Evolutionary conservation across 129 eudicot genomes (phyloP), one percentile per base, ranked within the genome.

Genomic region (Solidago caesia): DNA sequence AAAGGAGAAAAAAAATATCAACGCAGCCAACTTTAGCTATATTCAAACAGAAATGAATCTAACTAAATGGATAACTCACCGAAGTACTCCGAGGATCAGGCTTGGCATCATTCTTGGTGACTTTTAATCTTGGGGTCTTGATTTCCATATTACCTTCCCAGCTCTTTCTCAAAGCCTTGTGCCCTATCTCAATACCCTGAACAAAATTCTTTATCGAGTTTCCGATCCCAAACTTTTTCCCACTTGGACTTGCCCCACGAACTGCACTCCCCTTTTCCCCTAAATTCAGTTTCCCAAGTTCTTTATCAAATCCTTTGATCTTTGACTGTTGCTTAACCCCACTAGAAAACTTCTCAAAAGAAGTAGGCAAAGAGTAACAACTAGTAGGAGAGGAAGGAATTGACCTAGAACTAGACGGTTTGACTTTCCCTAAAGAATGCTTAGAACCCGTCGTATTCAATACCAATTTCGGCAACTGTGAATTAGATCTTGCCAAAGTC

Each of bases 81-180:
- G 96, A 86, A 52, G 82, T 77, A 72, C 96, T 88, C 76, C 96
- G 67, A 44, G 89, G 70, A 29, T 87, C 89, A 49, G 84, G 70
- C 80, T 84, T 87, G 45, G 71, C 26, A 51, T 87, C 89, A 75
- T 44, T 82, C 71, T 83, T 92, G 64, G 61, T 67, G 85, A 83
- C 72, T 79, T 83, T 90, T 81, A 80, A 61, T 80, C 84, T 84
- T n/a, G 92, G 94, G 82, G 87, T 76, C 83, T 81, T 92, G 68
- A 79, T 64, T 74, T 92, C 98, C 90, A 88, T 83, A 76, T 83
- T 90, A 66, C 98, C 98, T 82, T 93, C 98, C 98, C 98, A 93
- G 53, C 98, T 93, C 88, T 88, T 93, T 49, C 98, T 88, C 73
- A 93, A 71, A 9, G 91, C 96, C 86, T 93, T 93, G 0, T 96